phyloP scores from a whole-genome alignment of 2,329 filamentous ascomycete genomes.

The Lecanicillium sp. region DNA sequence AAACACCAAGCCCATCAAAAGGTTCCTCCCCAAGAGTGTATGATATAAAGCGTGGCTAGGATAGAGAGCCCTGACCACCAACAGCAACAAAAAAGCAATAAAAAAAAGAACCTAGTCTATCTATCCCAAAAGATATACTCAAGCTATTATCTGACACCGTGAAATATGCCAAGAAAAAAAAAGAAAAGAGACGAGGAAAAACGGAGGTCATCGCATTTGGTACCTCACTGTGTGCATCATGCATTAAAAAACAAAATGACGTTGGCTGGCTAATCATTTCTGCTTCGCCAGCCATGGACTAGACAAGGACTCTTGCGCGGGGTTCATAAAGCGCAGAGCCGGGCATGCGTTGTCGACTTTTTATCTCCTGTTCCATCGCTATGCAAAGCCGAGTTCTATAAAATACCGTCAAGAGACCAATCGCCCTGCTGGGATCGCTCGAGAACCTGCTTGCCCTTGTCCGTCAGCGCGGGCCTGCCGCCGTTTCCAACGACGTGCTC shows the following conservation, averaged over 20 bases:
- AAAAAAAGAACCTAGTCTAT: slow-evolving; percentile 6
- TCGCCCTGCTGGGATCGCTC: slow-evolving; percentile 45
- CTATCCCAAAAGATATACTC: slow-evolving; percentile 7
- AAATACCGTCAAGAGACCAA: slow-evolving; percentile 40
- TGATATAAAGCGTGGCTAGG: too few relatives aligned
- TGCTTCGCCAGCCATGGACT: too few relatives aligned
- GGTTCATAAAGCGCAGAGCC: too few relatives aligned
- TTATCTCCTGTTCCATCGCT: neutral
- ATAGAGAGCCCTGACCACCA: too few relatives aligned
- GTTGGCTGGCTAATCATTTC: neutral
- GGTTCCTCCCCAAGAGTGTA: too few relatives aligned
- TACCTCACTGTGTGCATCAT: slow-evolving; percentile 1
- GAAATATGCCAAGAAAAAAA: slow-evolving; percentile 6
- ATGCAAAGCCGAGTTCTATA: slow-evolving; percentile 16
- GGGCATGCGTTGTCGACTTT: neutral
- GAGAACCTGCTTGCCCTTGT: slow-evolving; percentile 43
- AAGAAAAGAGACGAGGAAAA: neutral
- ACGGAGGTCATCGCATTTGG: neutral
- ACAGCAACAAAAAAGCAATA: neutral
- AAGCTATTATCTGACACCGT: slow-evolving; percentile 5
- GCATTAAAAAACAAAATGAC: neutral
- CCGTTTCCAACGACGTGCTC: slow-evolving; percentile 48
- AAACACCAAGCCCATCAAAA: too few relatives aligned
- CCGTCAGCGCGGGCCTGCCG: slow-evolving; percentile 47
- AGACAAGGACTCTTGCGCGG: too few relatives aligned